phyloP scores from a whole-genome alignment of 2,329 filamentous ascomycete genomes.

The Fusarium falciforme region DNA sequence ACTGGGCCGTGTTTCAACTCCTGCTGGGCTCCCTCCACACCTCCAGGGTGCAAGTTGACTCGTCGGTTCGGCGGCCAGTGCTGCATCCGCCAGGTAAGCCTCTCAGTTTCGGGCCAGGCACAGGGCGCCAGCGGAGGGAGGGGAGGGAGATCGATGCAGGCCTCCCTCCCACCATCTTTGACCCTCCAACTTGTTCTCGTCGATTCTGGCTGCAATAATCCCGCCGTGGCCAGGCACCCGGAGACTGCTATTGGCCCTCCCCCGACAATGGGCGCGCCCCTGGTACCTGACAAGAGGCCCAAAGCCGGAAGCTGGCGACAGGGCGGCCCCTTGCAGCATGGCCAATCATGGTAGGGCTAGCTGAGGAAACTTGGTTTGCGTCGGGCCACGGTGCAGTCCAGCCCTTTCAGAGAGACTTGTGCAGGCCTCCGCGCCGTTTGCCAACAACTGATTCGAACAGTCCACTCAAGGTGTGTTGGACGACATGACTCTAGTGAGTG shows the following conservation, averaged over 20 bases:
- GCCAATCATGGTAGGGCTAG: constrained; percentile 34
- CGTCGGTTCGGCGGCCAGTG: constrained; percentile 14
- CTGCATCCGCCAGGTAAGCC: constrained; percentile 18
- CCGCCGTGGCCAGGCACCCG: constrained; percentile 25
- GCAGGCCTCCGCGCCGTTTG: neutral
- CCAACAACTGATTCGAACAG: constrained; percentile 12
- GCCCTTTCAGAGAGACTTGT: neutral
- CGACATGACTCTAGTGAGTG: constrained; percentile 13
- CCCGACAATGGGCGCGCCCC: constrained; percentile 10
- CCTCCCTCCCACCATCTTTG: constrained; percentile 13
- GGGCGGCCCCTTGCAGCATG: constrained; percentile 39
- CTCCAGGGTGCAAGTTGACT: constrained; percentile 29
- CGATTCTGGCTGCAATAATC: constrained; percentile 17
- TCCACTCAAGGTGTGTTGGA: constrained; percentile 3
- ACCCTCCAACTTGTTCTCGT: constrained; percentile 12
- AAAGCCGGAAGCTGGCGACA: constrained; percentile 38
- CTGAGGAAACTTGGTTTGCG: constrained; percentile 28
- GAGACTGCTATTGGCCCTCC: constrained; percentile 43
- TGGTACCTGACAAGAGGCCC: constrained; percentile 43
- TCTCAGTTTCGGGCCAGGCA: constrained; percentile 33
- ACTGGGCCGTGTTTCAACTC: constrained; percentile 38
- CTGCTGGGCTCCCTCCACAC: constrained; percentile 31
- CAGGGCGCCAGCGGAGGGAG: constrained; percentile 25
- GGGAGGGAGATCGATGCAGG: constrained; percentile 21
- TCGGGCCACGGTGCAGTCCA: constrained; percentile 28